A percentile compares a stretch with the other conserved stretches of the same genome.
phyloP scores from a whole-genome alignment of 2,329 filamentous ascomycete genomes.

The Fusarium sp. region DNA sequence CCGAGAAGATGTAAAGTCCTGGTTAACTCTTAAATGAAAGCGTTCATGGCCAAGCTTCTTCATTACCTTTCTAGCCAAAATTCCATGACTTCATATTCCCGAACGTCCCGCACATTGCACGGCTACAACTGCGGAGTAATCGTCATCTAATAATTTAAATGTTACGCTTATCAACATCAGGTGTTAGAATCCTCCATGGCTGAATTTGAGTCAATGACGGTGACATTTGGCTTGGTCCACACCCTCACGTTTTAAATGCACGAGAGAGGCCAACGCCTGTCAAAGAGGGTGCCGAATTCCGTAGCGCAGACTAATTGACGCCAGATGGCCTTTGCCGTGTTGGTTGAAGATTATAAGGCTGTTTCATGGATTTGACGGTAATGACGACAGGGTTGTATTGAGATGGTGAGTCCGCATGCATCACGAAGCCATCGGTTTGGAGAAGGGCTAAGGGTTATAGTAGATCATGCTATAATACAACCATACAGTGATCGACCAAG shows the following conservation, averaged over 20 bases:
- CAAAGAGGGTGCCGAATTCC: slow-evolving; percentile 15
- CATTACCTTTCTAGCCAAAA: neutral
- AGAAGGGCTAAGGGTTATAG: neutral
- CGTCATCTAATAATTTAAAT: neutral
- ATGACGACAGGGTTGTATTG: slow-evolving; percentile 3
- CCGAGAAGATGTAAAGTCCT: neutral
- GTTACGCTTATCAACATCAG: neutral
- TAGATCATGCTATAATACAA: neutral
- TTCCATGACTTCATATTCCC: slow-evolving; percentile 25
- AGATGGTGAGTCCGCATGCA: neutral
- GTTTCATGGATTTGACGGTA: neutral
- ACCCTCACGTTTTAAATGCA: neutral
- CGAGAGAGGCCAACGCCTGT: neutral
- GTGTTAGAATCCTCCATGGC: neutral
- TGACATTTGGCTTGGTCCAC: slow-evolving; percentile 6
- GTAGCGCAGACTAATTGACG: neutral
- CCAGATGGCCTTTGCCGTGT: neutral
- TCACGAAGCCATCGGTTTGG: neutral
- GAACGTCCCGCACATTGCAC: neutral
- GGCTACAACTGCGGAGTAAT: slow-evolving; percentile 26
- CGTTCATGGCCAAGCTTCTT: neutral
- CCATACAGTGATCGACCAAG: neutral
- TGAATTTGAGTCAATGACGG: slow-evolving; percentile 22
- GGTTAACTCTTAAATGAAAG: slow-evolving; percentile 2
- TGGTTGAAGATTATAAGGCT: neutral